phyloP scores from a whole-genome alignment of 1,284 basidiomycete genomes.

The Melampsora larici-populina region DNA sequence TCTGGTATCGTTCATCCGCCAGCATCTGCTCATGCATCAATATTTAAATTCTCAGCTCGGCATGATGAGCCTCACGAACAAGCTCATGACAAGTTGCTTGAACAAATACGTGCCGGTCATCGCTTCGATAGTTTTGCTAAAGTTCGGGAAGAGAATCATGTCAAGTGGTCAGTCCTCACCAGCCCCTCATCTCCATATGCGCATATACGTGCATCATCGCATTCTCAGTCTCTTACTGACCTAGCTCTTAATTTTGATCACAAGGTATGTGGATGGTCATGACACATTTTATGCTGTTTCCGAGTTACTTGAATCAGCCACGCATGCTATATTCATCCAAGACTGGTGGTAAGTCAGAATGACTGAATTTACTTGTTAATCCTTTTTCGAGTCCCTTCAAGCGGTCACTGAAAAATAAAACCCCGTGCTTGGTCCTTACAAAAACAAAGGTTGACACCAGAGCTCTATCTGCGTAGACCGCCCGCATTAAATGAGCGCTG shows the following conservation, averaged over 20 bases:
- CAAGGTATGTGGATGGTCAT: slow-evolving; percentile 48
- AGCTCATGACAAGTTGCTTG: slow-evolving; percentile 10
- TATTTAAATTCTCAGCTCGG: slow-evolving; percentile 24
- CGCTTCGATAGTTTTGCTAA: slow-evolving; percentile 77
- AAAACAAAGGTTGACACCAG: slow-evolving; percentile 71
- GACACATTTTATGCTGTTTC: slow-evolving; percentile 90
- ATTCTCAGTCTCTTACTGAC: neutral
- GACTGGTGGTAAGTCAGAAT: slow-evolving; percentile 67
- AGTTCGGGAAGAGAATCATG: slow-evolving; percentile 64
- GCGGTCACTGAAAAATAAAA: no score
- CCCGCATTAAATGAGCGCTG: slow-evolving; percentile 76
- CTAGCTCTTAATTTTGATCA: slow-evolving; percentile 37
- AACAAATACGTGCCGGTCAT: slow-evolving; percentile 57
- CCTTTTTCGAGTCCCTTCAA: neutral
- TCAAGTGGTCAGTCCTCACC: slow-evolving; percentile 68
- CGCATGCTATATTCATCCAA: slow-evolving; percentile 64
- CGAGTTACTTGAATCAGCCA: slow-evolving; percentile 69
- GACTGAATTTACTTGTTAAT: no score
- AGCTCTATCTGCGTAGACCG: slow-evolving; percentile 84
- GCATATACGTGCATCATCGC: slow-evolving; percentile 65
- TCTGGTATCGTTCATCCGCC: no score
- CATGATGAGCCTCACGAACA: slow-evolving; percentile 41
- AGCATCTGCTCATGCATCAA: neutral
- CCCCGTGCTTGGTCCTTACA: slow-evolving; percentile 27
- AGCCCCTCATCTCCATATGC: neutral